Conservation (phyloP, 306 rosid species). For the Corylus heterophylla region DNA sequence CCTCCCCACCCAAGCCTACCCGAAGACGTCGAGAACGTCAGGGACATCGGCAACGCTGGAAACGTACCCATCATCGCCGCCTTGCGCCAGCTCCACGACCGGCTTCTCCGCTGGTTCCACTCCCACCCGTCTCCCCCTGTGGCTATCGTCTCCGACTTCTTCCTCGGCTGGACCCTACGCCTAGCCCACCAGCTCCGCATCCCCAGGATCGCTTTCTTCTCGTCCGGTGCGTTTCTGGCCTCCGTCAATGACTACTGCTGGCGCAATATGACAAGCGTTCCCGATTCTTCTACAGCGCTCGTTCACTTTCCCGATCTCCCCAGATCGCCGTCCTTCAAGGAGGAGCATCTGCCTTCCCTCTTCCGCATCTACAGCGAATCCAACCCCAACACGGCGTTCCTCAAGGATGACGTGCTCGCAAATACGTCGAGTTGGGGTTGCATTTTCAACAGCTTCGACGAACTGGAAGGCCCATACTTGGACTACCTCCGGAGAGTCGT, state of each 20-base stretch:
- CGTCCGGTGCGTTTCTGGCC: slow-evolving; percentile 11
- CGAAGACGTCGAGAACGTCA: slow-evolving; percentile 45
- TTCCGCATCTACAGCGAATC: slow-evolving; percentile 34
- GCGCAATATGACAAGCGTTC: not conserved
- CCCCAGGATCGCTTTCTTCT: slow-evolving; percentile 39
- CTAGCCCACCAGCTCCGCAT: slow-evolving; percentile 36
- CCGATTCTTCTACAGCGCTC: not conserved
- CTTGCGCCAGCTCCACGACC: slow-evolving; percentile 35
- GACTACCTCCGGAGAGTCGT: slow-evolving; percentile 16
- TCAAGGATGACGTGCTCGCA: slow-evolving; percentile 28
- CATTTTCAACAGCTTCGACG: slow-evolving; percentile 41
- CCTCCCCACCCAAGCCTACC: slow-evolving; percentile 67
- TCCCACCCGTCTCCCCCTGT: slow-evolving; percentile 53
- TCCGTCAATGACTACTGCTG: slow-evolving; percentile 27
- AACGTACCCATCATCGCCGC: slow-evolving; percentile 40
- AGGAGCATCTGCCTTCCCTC: slow-evolving; percentile 49
- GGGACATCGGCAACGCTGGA: slow-evolving; percentile 56
- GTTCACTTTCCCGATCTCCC: slow-evolving; percentile 33
- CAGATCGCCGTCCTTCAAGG: slow-evolving; percentile 41
- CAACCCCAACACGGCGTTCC: slow-evolving; percentile 42
- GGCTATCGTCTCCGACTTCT: slow-evolving; percentile 57
- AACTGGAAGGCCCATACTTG: slow-evolving; percentile 41
- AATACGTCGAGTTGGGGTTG: slow-evolving; percentile 50
- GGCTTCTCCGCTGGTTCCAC: slow-evolving; percentile 40
- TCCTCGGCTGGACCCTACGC: slow-evolving; percentile 48